phyloP scores from a whole-genome alignment of 2,329 filamentous ascomycete genomes.

The Alternaria dauci region DNA sequence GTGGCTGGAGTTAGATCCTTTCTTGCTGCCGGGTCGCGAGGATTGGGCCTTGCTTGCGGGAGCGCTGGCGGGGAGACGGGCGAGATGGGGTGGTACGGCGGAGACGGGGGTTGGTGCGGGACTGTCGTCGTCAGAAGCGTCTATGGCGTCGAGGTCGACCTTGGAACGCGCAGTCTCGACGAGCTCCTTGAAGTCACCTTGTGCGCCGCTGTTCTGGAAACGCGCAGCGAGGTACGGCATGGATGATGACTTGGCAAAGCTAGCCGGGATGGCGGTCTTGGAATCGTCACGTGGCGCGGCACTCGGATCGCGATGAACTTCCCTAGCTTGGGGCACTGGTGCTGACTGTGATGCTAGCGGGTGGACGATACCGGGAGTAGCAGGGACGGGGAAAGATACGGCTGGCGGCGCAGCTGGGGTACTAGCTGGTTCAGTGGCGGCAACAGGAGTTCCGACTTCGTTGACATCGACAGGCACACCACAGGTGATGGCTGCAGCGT shows the following conservation, averaged over 20 bases:
- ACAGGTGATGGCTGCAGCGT: constrained; percentile 88
- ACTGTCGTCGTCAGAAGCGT: constrained; percentile 49
- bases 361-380: constrained; percentile 47
- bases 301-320: constrained; percentile 44
- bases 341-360: constrained; percentile 42
- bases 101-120: constrained; percentile 41
- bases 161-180: constrained; percentile 48
- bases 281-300: constrained; percentile 26
- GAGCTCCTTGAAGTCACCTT: constrained; percentile 51
- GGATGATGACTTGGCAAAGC: constrained; percentile 51
- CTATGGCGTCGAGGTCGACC: constrained; percentile 48
- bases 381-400: constrained; percentile 38
- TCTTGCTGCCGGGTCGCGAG: constrained; percentile 46
- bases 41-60: constrained; percentile 41
- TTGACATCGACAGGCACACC: constrained; percentile 81
- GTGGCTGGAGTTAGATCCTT: constrained; percentile 38
- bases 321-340: constrained; percentile 38
- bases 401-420: constrained; percentile 40
- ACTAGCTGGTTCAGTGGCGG: constrained; percentile 43
- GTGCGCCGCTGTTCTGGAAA: constrained; percentile 53
- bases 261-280: constrained; percentile 24
- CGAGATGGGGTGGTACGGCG: constrained; percentile 40
- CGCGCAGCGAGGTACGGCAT: constrained; percentile 54
- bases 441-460: constrained; percentile 54
- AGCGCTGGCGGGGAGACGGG: constrained; percentile 43